A percentile compares a stretch with the other conserved stretches of the same genome.
Evolutionary conservation across 176 grass and related monocot species (phyloP).

Genomic region (Bolboschoenus planiculmis): DNA sequence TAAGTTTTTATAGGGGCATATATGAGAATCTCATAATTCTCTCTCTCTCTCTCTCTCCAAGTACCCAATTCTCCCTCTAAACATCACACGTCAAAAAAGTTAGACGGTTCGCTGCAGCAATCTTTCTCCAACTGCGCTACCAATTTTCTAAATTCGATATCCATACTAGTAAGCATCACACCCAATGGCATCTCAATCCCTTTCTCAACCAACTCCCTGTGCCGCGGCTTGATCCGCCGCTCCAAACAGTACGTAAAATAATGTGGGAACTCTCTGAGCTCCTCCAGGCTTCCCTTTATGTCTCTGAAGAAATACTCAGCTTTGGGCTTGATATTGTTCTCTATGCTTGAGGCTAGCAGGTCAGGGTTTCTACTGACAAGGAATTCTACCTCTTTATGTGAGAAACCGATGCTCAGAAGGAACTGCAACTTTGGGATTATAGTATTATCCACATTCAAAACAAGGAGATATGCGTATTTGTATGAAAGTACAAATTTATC

Average conservation of each 20-base stretch:
- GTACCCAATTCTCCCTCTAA: background rate
- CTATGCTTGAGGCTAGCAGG: constrained; percentile 63
- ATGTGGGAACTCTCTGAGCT: constrained; percentile 75
- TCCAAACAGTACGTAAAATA: constrained; percentile 74
- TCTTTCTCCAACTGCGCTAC: constrained; percentile 16
- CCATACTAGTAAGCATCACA: constrained; percentile 57
- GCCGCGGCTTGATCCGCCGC: constrained; percentile 55
- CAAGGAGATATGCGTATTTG: constrained; percentile 56
- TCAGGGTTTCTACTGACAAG: constrained; percentile 47
- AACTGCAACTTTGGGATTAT: constrained; percentile 50
- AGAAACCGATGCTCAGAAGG: constrained; percentile 37
- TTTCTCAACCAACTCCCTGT: constrained; percentile 31
- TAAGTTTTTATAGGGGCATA: background rate
- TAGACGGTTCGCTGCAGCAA: background rate
- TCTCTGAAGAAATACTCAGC: constrained; percentile 42
- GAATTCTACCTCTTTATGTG: constrained; percentile 31
- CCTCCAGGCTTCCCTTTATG: constrained; percentile 52
- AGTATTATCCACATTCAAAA: constrained; percentile 60
- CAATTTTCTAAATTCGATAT: constrained; percentile 60
- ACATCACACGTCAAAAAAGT: background rate
- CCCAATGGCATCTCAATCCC: constrained; percentile 43
- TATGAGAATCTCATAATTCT: background rate
- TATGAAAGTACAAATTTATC: constrained; percentile 33
- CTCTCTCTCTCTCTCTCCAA: background rate
- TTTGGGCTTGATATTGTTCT: constrained; percentile 61